These are phyloP conservation scores for Tricholoma furcatifolium DNA, from an alignment of 768 basidiomycete species.

Conservation along the genomic window DNA sequence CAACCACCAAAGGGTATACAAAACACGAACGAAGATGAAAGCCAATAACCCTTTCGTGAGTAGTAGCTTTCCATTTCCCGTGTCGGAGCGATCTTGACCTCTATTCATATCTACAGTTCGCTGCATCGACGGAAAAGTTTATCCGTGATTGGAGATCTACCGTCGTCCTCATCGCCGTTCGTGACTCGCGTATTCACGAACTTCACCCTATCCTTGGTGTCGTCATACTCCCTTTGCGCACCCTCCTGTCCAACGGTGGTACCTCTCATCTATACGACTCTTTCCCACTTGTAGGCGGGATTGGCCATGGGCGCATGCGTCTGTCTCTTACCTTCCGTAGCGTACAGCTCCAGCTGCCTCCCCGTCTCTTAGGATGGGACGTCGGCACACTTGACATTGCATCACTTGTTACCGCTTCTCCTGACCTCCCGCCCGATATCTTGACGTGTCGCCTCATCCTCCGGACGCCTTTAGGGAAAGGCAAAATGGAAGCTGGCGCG, in stretches of 20 bases:
- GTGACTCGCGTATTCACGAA: slow-evolving; percentile 58
- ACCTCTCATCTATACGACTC: slow-evolving; percentile 55
- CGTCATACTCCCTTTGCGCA: slow-evolving; percentile 49
- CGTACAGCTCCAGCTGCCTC: slow-evolving; percentile 57
- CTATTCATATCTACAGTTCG: slow-evolving; percentile 34
- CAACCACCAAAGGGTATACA: slow-evolving; percentile 43
- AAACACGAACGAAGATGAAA: slow-evolving; percentile 46
- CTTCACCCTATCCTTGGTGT: slow-evolving; percentile 70
- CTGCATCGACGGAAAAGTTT: slow-evolving; percentile 69
- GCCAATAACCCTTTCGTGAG: slow-evolving; percentile 43
- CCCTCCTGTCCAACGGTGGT: slow-evolving; percentile 39
- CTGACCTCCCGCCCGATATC: slow-evolving; percentile 32
- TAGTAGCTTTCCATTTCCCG: slow-evolving; percentile 2
- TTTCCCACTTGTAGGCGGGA: slow-evolving; percentile 67
- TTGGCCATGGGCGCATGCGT: slow-evolving; percentile 64
- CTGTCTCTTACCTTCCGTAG: slow-evolving; percentile 68
- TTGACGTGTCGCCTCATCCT: slow-evolving; percentile 38
- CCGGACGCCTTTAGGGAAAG: slow-evolving; percentile 35
- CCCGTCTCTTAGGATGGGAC: slow-evolving; percentile 63
- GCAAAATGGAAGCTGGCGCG: slow-evolving; percentile 30
- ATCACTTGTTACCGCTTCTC: slow-evolving; percentile 27
- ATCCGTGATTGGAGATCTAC: slow-evolving; percentile 60
- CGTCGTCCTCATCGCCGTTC: slow-evolving; percentile 63
- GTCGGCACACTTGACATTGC: slow-evolving; percentile 62
- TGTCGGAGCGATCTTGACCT: background rate